A percentile compares a stretch with the other conserved stretches of the same genome.
These are phyloP conservation scores for Fusarium agapanthi DNA, from an alignment of 2,329 filamentous ascomycete species.

Conservation along the genomic window DNA sequence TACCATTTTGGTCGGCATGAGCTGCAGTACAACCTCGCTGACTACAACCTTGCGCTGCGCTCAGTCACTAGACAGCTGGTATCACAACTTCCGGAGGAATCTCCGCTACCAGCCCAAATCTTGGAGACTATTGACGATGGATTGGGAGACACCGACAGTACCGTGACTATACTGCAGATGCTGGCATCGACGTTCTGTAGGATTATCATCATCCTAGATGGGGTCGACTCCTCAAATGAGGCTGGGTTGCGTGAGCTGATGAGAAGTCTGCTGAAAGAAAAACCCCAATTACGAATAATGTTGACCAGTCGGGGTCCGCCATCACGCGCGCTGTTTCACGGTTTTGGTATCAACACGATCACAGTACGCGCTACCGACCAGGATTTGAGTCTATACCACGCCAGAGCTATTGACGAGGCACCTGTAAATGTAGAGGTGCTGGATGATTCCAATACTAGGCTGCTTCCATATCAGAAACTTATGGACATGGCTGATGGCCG, in stretches of 20 bases:
- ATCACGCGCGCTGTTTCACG: rapidly evolving
- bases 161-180: neutral
- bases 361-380: neutral
- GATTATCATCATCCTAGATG: neutral
- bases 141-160: rapidly evolving
- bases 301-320: neutral
- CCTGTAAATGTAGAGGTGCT: neutral
- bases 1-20: neutral
- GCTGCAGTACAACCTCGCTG: neutral
- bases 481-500: neutral
- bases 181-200: rapidly evolving
- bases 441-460: neutral
- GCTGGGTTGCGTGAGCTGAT: neutral
- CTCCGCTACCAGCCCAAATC: rapidly evolving
- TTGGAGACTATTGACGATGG: rapidly evolving
- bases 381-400: neutral
- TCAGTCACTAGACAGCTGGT: neutral
- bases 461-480: neutral
- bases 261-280: rapidly evolving
- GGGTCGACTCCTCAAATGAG: neutral
- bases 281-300: neutral
- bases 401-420: neutral
- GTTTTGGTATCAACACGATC: rapidly evolving
- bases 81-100: neutral
- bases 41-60: neutral